Percentiles rank a stretch among this genome's conserved stretches.
phyloP scores from a whole-genome alignment of 495 filamentous ascomycete genomes.

The Trypethelium eluteriae region DNA sequence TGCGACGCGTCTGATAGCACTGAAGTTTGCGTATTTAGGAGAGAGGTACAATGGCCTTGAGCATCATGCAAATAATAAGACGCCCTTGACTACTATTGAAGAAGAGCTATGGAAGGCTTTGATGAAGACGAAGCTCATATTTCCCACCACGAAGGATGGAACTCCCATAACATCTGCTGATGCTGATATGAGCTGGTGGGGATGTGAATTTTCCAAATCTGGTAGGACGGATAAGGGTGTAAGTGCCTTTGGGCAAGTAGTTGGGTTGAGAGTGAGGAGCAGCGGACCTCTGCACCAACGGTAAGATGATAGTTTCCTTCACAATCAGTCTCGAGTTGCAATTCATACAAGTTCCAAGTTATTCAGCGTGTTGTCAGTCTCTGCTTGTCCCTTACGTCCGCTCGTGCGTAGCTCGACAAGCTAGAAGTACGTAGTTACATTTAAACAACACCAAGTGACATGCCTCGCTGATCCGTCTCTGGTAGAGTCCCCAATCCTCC shows the following conservation, averaged over 20 bases:
- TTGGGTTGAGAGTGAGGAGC: constrained; percentile 73
- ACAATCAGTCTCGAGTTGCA: too few relatives aligned
- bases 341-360: not conserved
- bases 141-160: constrained; percentile 44
- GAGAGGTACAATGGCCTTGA: constrained; percentile 88
- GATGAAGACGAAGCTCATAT: constrained; percentile 68
- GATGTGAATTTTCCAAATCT: constrained; percentile 85
- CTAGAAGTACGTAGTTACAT: not conserved
- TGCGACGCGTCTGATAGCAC: constrained; percentile 71
- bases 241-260: constrained; percentile 93
- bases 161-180: constrained; percentile 15
- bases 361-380: not conserved
- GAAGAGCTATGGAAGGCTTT: constrained; percentile 87
- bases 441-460: not conserved
- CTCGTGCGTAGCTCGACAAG: not conserved
- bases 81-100: constrained; percentile 73
- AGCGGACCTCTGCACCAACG: constrained; percentile 48
- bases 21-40: constrained; percentile 92
- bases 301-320: constrained; percentile 2
- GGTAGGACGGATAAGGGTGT: constrained; percentile 89
- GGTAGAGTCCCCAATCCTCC: not conserved
- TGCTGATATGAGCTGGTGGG: constrained; percentile 58
- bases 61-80: constrained; percentile 57
- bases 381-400: not conserved
- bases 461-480: not conserved